phyloP scores from a whole-genome alignment of 2,329 filamentous ascomycete genomes.

The Clarireedia paspali region DNA sequence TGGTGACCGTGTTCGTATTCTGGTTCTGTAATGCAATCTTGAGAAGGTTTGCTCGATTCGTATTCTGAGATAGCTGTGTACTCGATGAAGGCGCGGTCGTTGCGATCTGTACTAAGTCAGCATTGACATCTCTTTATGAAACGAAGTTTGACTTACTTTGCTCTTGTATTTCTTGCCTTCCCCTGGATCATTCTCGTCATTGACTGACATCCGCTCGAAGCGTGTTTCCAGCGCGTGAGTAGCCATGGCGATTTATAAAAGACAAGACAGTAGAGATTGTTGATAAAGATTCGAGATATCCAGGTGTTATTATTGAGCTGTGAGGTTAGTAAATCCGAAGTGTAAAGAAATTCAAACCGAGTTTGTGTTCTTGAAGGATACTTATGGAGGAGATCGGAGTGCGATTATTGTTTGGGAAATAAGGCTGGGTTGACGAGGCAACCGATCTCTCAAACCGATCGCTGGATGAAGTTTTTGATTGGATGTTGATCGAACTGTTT shows the following conservation, averaged over 20 bases:
- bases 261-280: not conserved
- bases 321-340: slow-evolving; percentile 15
- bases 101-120: slow-evolving; percentile 31
- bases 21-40: slow-evolving; percentile 79
- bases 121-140: not conserved
- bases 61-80: slow-evolving; percentile 39
- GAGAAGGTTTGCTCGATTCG: slow-evolving; percentile 70
- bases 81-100: slow-evolving; percentile 19
- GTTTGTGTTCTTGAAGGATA: too few relatives aligned
- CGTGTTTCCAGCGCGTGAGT: slow-evolving; percentile 74
- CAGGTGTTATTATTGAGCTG: slow-evolving; percentile 5
- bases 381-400: not conserved
- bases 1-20: slow-evolving; percentile 57
- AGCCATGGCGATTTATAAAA: slow-evolving; percentile 45
- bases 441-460: not conserved
- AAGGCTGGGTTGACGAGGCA: not conserved
- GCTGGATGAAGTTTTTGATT: too few relatives aligned
- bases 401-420: not conserved
- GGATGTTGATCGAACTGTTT: too few relatives aligned
- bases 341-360: not conserved
- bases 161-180: slow-evolving; percentile 56
- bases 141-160: slow-evolving; percentile 53
- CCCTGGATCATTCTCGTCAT: slow-evolving; percentile 72
- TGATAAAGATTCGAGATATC: not conserved
- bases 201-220: slow-evolving; percentile 83